phyloP scores from a whole-genome alignment of 371 early-diverging fungal genomes.

The Actinomortierella wolfii region DNA sequence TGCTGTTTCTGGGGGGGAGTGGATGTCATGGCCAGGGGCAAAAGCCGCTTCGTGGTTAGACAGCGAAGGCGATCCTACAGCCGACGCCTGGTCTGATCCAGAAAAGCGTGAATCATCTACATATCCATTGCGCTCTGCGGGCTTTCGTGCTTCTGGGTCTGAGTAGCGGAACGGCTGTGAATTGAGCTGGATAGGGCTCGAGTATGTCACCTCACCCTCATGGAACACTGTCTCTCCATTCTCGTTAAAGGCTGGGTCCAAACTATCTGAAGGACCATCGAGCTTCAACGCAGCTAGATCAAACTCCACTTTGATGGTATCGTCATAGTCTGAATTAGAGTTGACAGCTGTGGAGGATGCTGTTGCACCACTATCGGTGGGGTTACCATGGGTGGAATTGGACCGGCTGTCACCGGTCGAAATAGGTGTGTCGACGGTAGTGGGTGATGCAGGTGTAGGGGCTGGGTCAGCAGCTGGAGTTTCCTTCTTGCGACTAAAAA shows the following conservation, averaged over 20 bases:
- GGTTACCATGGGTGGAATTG: neutral
- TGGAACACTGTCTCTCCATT: neutral
- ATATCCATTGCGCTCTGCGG: constrained; percentile 33
- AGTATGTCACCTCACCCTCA: neutral
- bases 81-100: constrained; percentile 24
- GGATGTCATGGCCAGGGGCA: constrained; percentile 15
- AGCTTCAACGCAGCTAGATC: constrained; percentile 31
- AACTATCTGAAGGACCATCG: constrained; percentile 6
- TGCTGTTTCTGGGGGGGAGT: neutral
- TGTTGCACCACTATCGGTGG: neutral
- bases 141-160: constrained; percentile 30
- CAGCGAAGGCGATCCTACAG: constrained; percentile 8
- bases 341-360: neutral
- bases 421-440: too few relatives aligned
- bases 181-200: neutral
- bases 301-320: constrained; percentile 9
- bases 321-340: neutral
- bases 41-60: constrained; percentile 1
- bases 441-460: neutral
- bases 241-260: neutral
- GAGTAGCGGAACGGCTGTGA: constrained; percentile 26
- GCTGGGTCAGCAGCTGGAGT: neutral
- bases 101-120: constrained; percentile 34
- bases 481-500: too few relatives aligned
- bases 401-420: too few relatives aligned